Evolutionary conservation across 2,329 filamentous ascomycete species (phyloP).

Genomic region (Tetracladium maxilliforme): DNA sequence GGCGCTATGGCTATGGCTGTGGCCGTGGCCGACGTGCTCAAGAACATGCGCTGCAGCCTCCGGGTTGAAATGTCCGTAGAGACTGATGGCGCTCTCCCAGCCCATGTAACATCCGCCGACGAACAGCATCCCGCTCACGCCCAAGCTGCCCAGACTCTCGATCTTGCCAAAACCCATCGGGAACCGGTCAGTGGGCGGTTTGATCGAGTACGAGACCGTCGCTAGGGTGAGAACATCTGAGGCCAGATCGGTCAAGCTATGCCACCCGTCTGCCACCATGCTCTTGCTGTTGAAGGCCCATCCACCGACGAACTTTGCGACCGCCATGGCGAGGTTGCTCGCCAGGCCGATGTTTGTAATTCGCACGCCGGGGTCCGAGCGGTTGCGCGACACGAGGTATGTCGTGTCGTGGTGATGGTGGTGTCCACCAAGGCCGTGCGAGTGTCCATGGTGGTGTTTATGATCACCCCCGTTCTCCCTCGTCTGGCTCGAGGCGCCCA

Average conservation of each 20-base stretch:
- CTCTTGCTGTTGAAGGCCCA: conserved; percentile 92
- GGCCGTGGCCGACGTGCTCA: conserved; percentile 40
- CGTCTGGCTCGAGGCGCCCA: no score
- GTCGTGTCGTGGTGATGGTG: conserved; percentile 73
- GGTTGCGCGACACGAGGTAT: conserved; percentile 68
- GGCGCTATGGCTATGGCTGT: conserved; percentile 46
- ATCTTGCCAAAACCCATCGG: conserved; percentile 92
- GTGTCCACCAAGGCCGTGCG: no score
- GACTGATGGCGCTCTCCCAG: conserved; percentile 53
- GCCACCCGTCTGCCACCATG: conserved; percentile 85
- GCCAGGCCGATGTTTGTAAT: conserved; percentile 82
- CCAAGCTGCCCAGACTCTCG: conserved; percentile 87
- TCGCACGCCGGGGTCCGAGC: conserved; percentile 82
- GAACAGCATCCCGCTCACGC: conserved; percentile 82
- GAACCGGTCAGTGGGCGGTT: conserved; percentile 69
- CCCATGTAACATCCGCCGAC: conserved; percentile 89
- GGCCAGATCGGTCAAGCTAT: conserved; percentile 87
- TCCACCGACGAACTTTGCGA: conserved; percentile 83
- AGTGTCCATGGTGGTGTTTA: conserved; percentile 41
- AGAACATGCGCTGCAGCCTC: conserved; percentile 35
- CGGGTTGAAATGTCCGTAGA: conserved; percentile 58
- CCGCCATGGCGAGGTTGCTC: conserved; percentile 86
- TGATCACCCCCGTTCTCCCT: no score
- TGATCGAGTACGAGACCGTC: conserved; percentile 87
- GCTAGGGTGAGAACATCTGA: conserved; percentile 89